Evolutionary conservation across 805 yeast genomes (phyloP).

Genomic region (Wickerhamomyces bisporus): DNA sequence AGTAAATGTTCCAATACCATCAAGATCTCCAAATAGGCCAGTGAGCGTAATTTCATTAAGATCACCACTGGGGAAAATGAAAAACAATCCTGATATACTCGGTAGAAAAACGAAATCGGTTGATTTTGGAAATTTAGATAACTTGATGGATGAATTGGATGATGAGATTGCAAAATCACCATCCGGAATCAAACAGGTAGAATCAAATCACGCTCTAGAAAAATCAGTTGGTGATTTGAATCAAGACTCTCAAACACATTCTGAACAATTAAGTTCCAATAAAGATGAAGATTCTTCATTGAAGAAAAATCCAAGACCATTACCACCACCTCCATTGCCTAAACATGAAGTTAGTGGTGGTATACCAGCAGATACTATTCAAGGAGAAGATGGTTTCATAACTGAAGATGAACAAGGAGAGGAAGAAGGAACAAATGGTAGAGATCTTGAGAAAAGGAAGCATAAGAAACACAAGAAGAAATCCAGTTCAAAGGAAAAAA

Average conservation of each 20-base stretch:
- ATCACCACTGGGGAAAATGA: background rate
- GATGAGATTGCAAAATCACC: conserved; percentile 7
- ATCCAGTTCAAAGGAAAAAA: conserved; percentile 2
- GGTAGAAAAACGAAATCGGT: conserved; percentile 11
- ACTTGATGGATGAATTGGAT: conserved; percentile 9
- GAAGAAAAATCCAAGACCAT: conserved; percentile 16
- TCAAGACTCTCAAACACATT: too few species aligned
- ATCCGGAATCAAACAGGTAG: background rate
- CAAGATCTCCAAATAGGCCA: conserved; percentile 27
- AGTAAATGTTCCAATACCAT: conserved; percentile 20
- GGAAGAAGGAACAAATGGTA: conserved; percentile 1
- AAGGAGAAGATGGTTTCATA: conserved; percentile 20
- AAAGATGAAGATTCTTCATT: conserved; percentile 1
- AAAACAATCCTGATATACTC: background rate
- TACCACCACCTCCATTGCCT: conserved; percentile 27
- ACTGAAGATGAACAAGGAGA: conserved; percentile 21
- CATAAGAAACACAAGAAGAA: conserved; percentile 5
- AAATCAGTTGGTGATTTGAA: too few species aligned
- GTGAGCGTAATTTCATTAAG: conserved; percentile 9
- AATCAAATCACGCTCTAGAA: too few species aligned
- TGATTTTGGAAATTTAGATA: conserved; percentile 7
- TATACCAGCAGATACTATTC: background rate
- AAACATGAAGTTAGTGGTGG: conserved; percentile 16
- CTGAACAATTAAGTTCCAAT: too few species aligned
- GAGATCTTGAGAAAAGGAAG: conserved; percentile 4